phyloP scores from a whole-genome alignment of 495 filamentous ascomycete genomes.

The Podospora didyma region DNA sequence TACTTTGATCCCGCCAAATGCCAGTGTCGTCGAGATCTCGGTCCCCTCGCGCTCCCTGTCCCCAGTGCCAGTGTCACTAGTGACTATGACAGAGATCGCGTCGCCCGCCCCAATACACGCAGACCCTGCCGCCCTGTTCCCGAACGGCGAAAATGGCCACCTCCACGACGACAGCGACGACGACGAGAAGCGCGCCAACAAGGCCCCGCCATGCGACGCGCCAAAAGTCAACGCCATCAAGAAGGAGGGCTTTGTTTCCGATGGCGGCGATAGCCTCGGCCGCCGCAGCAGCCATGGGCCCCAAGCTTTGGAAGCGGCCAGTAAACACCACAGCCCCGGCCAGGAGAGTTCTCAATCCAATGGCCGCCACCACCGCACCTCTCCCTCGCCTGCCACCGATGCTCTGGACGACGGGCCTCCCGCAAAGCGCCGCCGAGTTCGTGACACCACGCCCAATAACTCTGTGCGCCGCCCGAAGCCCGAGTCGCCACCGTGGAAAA shows the following conservation, averaged over 20 bases:
- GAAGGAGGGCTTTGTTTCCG: not conserved
- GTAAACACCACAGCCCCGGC: not conserved
- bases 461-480: slow-evolving; percentile 39
- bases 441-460: slow-evolving; percentile 34
- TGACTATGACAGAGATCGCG: slow-evolving; percentile 50
- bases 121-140: slow-evolving; percentile 19
- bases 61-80: slow-evolving; percentile 16
- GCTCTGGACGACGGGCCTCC: slow-evolving; percentile 49
- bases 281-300: not conserved
- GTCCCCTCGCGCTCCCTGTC: slow-evolving; percentile 38
- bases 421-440: slow-evolving; percentile 70
- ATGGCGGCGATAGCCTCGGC: not conserved
- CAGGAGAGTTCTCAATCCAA: slow-evolving; percentile 16
- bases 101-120: slow-evolving; percentile 43
- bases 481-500: slow-evolving; percentile 92
- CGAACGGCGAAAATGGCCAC: slow-evolving; percentile 23
- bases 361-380: slow-evolving; percentile 11
- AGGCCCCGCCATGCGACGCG: not conserved
- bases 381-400: slow-evolving; percentile 3
- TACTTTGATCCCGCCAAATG: slow-evolving; percentile 56
- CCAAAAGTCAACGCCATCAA: slow-evolving; percentile 5
- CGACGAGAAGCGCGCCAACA: slow-evolving; percentile 5
- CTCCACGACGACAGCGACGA: slow-evolving; percentile 14
- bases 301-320: not conserved
- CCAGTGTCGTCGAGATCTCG: slow-evolving; percentile 63